Evolutionary conservation across 768 basidiomycete genomes (phyloP).

Genomic region (Thelephora ganbajun): DNA sequence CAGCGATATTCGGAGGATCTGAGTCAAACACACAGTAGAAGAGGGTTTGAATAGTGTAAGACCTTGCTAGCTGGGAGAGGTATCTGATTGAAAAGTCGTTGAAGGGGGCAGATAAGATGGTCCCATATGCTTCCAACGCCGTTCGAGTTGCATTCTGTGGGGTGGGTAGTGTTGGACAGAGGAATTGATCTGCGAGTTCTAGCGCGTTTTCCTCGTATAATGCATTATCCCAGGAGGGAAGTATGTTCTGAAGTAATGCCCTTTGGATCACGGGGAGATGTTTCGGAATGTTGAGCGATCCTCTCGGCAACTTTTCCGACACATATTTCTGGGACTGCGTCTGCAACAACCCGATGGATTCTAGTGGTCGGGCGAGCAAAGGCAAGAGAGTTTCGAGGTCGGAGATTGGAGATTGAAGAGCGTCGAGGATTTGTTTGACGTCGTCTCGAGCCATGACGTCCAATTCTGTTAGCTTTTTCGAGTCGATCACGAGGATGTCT

Average conservation of each 20-base stretch:
- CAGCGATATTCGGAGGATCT: constrained; percentile 13
- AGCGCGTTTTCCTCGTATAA: constrained; percentile 35
- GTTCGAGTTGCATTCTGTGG: constrained; percentile 35
- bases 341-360: constrained; percentile 41
- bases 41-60: constrained; percentile 61
- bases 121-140: constrained; percentile 48
- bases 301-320: constrained; percentile 20
- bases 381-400: constrained; percentile 37
- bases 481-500: not conserved
- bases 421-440: constrained; percentile 14
- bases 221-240: constrained; percentile 52
- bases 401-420: constrained; percentile 21
- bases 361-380: constrained; percentile 47
- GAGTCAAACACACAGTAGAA: constrained; percentile 34
- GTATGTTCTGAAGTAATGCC: constrained; percentile 43
- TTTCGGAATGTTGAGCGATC: constrained; percentile 19
- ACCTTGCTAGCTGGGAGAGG: constrained; percentile 36
- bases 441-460: constrained; percentile 8
- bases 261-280: constrained; percentile 47
- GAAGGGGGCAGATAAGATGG: constrained; percentile 38
- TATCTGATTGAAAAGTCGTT: constrained; percentile 35
- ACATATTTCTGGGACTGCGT: constrained; percentile 36
- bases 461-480: not conserved
- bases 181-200: constrained; percentile 48
- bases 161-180: constrained; percentile 51